A percentile compares a stretch with the other conserved stretches of the same genome.
Conservation (phyloP, 2,329 filamentous ascomycete genomes). For the Didymella pomorum region DNA sequence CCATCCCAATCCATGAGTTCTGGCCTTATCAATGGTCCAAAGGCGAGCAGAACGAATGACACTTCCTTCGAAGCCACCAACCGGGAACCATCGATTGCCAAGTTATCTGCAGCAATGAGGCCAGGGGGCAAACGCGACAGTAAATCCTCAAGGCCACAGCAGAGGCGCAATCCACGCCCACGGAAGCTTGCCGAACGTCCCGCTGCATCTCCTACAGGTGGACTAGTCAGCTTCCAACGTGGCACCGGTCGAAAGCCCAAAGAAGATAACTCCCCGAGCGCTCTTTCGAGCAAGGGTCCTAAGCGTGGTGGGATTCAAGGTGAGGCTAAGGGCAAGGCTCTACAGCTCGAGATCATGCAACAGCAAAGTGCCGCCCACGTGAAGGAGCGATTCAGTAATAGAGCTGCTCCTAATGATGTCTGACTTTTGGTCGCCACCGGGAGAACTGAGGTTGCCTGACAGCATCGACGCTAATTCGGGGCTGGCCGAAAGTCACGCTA, state of each 20-base stretch:
- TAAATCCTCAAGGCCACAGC: neutral
- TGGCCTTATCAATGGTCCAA: neutral
- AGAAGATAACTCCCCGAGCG: neutral
- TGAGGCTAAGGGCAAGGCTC: neutral
- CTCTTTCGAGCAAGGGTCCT: conserved; percentile 4
- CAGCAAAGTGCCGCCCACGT: neutral
- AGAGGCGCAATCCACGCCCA: neutral
- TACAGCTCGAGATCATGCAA: neutral
- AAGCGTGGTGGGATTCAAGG: neutral
- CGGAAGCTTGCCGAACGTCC: neutral
- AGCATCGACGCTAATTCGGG: neutral
- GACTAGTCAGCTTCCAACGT: neutral
- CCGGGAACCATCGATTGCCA: neutral
- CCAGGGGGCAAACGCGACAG: neutral
- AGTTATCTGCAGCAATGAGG: neutral
- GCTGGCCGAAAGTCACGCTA: neutral
- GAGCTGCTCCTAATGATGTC: neutral
- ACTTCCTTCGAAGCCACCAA: neutral
- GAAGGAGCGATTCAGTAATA: neutral
- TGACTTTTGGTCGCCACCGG: neutral
- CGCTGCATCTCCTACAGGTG: neutral
- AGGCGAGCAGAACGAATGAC: neutral
- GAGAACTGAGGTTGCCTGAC: neutral
- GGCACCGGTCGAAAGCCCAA: neutral
- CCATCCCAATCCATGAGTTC: neutral